A percentile compares a stretch with the other conserved stretches of the same genome.
Conservation (phyloP, 805 yeast species). For the Zygosaccharomyces rouxii region DNA sequence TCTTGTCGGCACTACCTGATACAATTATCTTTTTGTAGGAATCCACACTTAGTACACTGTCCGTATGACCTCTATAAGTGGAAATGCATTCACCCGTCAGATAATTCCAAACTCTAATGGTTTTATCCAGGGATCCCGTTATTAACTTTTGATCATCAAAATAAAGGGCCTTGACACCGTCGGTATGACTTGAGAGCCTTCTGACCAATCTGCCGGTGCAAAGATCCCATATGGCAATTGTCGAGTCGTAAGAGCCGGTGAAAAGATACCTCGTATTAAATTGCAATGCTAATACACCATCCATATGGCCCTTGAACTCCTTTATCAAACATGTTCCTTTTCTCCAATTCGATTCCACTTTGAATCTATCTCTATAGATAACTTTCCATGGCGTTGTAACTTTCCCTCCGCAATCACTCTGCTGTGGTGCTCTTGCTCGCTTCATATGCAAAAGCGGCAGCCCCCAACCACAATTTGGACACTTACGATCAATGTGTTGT, state of each 20-base stretch:
- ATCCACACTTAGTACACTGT: conserved; percentile 80
- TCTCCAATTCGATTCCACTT: conserved; percentile 93
- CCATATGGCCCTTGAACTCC: conserved; percentile 75
- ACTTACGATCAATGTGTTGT: conserved; percentile 94
- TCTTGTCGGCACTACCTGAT: conserved; percentile 85
- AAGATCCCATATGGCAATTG: conserved; percentile 90
- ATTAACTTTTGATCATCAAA: conserved; percentile 88
- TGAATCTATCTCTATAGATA: conserved; percentile 85
- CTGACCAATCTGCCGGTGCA: conserved; percentile 71
- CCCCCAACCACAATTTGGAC: conserved; percentile 99
- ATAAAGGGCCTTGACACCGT: conserved; percentile 78
- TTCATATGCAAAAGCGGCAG: conserved; percentile 90
- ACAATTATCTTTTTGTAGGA: conserved; percentile 77
- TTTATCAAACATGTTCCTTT: conserved; percentile 64
- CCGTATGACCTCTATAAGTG: conserved; percentile 89
- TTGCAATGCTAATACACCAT: conserved; percentile 84
- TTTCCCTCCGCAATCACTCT: conserved; percentile 12
- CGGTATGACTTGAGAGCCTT: conserved; percentile 81
- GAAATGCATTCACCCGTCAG: conserved; percentile 91
- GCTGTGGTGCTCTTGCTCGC: conserved; percentile 43
- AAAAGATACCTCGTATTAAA: conserved; percentile 75
- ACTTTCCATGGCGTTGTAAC: conserved; percentile 90
- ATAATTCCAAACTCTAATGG: conserved; percentile 94
- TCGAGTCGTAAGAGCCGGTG: conserved; percentile 89
- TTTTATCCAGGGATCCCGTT: conserved; percentile 86